Conservation (phyloP, 2,329 filamentous ascomycete genomes). For the Pseudocercospora cruenta region DNA sequence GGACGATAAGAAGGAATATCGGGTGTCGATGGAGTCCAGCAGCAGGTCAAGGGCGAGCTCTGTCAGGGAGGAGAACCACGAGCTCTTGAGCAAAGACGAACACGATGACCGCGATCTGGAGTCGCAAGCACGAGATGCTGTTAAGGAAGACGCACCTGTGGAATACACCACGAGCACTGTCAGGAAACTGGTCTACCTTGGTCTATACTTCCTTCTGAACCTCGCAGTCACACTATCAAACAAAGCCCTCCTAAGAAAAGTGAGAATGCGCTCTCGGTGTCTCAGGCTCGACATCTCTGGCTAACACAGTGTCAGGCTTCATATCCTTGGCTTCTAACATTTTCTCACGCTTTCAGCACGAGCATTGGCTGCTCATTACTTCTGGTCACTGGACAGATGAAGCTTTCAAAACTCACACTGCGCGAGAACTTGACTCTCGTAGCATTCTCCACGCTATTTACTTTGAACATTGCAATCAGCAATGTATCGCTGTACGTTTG, state of each 20-base stretch:
- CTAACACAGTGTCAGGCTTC: slow-evolving; percentile 49
- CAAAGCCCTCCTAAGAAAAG: slow-evolving; percentile 54
- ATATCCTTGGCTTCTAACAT: slow-evolving; percentile 65
- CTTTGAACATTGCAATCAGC: slow-evolving; percentile 66
- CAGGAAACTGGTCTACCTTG: slow-evolving; percentile 32
- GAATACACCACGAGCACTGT: slow-evolving; percentile 32
- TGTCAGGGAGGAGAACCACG: slow-evolving; percentile 17
- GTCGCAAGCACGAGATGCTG: slow-evolving; percentile 8
- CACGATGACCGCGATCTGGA: slow-evolving; percentile 22
- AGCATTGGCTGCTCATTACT: slow-evolving; percentile 59
- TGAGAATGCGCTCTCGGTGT: slow-evolving; percentile 36
- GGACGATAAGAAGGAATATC: slow-evolving; percentile 13
- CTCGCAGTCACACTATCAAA: slow-evolving; percentile 61
- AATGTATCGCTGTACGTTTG: slow-evolving; percentile 60
- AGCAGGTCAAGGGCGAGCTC: slow-evolving; percentile 12
- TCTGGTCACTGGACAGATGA: slow-evolving; percentile 57
- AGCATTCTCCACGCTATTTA: slow-evolving; percentile 64
- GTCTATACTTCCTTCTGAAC: slow-evolving; percentile 55
- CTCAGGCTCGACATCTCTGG: neutral
- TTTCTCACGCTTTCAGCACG: slow-evolving; percentile 61
- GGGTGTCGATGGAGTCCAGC: slow-evolving; percentile 18
- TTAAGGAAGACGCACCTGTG: slow-evolving; percentile 15
- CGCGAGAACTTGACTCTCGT: slow-evolving; percentile 60
- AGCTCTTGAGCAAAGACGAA: slow-evolving; percentile 23
- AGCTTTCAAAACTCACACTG: slow-evolving; percentile 55